A percentile compares a stretch with the other conserved stretches of the same genome.
Conservation (phyloP, 2,329 filamentous ascomycete genomes). For the Fusarium tanahbumbuense region DNA sequence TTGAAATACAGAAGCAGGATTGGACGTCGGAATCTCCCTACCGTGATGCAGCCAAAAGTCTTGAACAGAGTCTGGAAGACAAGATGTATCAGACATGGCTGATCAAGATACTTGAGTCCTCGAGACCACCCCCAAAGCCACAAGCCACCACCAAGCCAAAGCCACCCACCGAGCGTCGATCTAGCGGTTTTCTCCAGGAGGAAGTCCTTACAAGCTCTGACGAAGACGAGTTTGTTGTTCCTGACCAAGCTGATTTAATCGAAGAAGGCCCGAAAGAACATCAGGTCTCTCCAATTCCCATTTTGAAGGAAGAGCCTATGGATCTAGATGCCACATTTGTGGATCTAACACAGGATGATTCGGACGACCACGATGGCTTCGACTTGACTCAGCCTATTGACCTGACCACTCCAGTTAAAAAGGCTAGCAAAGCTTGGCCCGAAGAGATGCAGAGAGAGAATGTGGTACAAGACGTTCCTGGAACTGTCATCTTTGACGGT, state of each 20-base stretch:
- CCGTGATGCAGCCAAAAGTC: conserved; percentile 63
- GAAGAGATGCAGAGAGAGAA: not conserved
- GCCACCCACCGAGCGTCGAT: conserved; percentile 3
- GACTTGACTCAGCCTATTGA: conserved; percentile 38
- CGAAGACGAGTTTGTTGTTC: conserved; percentile 64
- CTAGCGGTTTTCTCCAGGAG: conserved; percentile 50
- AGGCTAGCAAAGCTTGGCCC: not conserved
- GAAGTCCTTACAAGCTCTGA: conserved; percentile 65
- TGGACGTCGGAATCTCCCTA: conserved; percentile 68
- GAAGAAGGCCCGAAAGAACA: not conserved
- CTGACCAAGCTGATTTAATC: conserved; percentile 31
- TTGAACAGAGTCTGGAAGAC: conserved; percentile 75
- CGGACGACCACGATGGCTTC: conserved; percentile 15
- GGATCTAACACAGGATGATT: conserved; percentile 49
- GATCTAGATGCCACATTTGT: conserved; percentile 31
- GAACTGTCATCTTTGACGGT: not conserved
- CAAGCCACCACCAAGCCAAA: conserved; percentile 38
- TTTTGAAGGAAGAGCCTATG: conserved; percentile 41
- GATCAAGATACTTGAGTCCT: conserved; percentile 58
- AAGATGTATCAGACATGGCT: conserved; percentile 66
- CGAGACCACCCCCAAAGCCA: conserved; percentile 54
- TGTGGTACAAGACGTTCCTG: not conserved
- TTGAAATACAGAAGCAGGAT: conserved; percentile 62
- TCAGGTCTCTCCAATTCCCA: not conserved
- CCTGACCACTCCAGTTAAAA: conserved; percentile 42